phyloP scores from a whole-genome alignment of 2,329 filamentous ascomycete species.

The Hymenoscyphus salicellus region DNA sequence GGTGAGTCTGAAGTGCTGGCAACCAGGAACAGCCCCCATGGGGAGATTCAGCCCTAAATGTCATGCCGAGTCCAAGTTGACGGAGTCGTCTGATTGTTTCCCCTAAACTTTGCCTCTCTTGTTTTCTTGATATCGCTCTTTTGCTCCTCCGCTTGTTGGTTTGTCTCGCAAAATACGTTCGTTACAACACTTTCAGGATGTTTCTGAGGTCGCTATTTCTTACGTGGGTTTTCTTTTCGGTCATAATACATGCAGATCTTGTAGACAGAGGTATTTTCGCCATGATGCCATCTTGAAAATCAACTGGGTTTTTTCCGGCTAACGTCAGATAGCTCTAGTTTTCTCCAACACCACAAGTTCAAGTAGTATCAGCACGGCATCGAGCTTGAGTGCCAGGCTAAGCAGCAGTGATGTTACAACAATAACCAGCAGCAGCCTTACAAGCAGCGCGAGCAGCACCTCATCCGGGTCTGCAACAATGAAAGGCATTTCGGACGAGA shows the following conservation, averaged over 20 bases:
- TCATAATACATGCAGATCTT: background rate
- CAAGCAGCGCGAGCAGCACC: no score
- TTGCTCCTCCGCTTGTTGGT: background rate
- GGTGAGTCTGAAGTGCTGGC: background rate
- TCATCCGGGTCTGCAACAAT: no score
- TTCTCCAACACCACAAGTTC: background rate
- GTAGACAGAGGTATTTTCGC: background rate
- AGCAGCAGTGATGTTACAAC: no score
- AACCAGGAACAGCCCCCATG: background rate
- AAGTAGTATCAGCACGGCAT: no score
- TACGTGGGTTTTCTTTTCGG: background rate
- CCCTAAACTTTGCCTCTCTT: background rate
- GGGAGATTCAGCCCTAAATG: constrained; percentile 7
- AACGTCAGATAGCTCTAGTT: background rate
- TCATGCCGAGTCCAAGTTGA: background rate
- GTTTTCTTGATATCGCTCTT: background rate
- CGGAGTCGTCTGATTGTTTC: background rate
- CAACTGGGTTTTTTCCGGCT: background rate
- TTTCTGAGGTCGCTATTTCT: background rate
- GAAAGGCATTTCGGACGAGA: no score
- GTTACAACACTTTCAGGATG: constrained; percentile 8
- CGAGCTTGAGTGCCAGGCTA: no score
- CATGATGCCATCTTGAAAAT: background rate
- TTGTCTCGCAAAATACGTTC: background rate
- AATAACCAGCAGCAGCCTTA: no score